Percentiles rank a stretch among this genome's conserved stretches.
Evolutionary conservation across 345 rosid genomes (phyloP).

Genomic region (Lagerstroemia speciosa): DNA sequence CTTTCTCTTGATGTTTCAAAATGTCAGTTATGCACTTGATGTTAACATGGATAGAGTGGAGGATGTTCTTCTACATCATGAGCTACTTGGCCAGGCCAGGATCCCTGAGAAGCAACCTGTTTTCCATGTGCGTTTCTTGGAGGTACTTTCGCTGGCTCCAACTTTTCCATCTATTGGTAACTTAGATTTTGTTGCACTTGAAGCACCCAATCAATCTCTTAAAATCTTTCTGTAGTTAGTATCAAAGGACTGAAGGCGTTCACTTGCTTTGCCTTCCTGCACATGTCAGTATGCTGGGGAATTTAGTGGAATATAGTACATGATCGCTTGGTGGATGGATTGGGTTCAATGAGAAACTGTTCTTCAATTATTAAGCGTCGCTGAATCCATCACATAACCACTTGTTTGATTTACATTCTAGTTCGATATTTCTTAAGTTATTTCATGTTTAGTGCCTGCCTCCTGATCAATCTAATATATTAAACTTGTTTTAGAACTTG

Average conservation of each 20-base stretch:
- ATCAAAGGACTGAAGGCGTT: not conserved
- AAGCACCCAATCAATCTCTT: not conserved
- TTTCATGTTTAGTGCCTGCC: not conserved
- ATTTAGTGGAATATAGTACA: not conserved
- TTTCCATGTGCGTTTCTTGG: conserved; percentile 49
- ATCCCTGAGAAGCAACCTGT: conserved; percentile 53
- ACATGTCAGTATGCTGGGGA: not conserved
- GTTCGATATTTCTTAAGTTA: not conserved
- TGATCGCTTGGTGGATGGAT: not conserved
- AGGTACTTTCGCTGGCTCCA: conserved; percentile 28
- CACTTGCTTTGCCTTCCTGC: not conserved
- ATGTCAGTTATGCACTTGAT: conserved; percentile 32
- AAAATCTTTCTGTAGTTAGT: not conserved
- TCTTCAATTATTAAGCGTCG: not conserved
- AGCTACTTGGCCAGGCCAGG: conserved; percentile 47
- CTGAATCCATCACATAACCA: not conserved
- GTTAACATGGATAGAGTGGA: conserved; percentile 62
- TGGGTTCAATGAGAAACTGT: not conserved
- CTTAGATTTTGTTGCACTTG: not conserved
- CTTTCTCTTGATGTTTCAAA: no score
- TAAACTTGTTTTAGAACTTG: no score
- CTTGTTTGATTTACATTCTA: not conserved
- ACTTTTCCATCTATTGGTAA: not conserved
- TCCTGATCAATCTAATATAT: no score
- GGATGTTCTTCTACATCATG: conserved; percentile 51